phyloP scores from a whole-genome alignment of 805 yeast genomes.

The Saturnispora bothae region DNA sequence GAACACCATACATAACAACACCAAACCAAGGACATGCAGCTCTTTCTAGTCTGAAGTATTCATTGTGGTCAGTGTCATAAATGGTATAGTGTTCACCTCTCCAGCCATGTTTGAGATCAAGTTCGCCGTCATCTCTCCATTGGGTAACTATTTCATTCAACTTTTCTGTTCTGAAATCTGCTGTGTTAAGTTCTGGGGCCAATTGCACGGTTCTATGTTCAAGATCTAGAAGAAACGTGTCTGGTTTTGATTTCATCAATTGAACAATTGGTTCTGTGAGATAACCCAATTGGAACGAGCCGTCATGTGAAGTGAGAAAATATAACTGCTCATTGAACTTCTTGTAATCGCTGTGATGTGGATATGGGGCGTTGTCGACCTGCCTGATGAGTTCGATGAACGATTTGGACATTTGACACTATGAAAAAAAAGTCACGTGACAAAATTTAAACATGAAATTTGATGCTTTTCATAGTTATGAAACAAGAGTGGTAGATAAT shows the following conservation, averaged over 20 bases:
- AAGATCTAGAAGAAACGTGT: slow-evolving; percentile 22
- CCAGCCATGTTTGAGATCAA: slow-evolving; percentile 58
- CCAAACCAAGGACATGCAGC: slow-evolving; percentile 77
- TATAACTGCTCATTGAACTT: slow-evolving; percentile 20
- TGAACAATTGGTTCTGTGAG: slow-evolving; percentile 27
- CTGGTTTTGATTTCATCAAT: slow-evolving; percentile 17
- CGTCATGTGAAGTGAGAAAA: slow-evolving; percentile 29
- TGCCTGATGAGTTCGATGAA: slow-evolving; percentile 20
- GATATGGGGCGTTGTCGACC: slow-evolving; percentile 26
- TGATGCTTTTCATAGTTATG: no score
- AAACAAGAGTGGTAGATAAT: not conserved
- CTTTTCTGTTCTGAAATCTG: slow-evolving; percentile 31
- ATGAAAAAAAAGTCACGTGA: no score
- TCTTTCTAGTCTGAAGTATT: slow-evolving; percentile 68
- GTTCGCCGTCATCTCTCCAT: slow-evolving; percentile 28
- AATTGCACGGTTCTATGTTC: slow-evolving; percentile 23
- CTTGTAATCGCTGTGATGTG: slow-evolving; percentile 15
- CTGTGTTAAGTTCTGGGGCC: slow-evolving; percentile 21
- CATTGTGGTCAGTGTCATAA: slow-evolving; percentile 41
- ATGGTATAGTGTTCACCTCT: slow-evolving; percentile 73
- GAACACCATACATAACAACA: slow-evolving; percentile 83
- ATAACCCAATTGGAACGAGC: slow-evolving; percentile 29
- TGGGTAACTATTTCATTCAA: slow-evolving; percentile 33
- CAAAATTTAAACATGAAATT: no score
- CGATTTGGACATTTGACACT: slow-evolving; percentile 4